Base-by-base conservation (phyloP, 2,329 filamentous ascomycete genomes). In the Colletotrichum sp. region DNA sequence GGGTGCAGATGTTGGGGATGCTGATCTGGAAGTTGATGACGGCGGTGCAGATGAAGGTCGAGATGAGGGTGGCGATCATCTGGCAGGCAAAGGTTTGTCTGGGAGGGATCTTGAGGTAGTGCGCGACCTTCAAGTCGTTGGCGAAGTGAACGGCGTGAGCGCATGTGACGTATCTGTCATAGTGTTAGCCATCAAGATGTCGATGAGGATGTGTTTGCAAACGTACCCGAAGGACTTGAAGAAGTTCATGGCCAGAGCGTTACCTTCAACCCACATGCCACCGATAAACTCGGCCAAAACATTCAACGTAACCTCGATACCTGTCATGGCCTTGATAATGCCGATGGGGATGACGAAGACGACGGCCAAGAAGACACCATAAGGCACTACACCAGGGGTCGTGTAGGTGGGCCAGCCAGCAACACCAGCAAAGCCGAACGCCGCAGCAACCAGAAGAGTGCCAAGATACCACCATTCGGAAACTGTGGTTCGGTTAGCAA, bases 21-120 rank as follows among this genome's bases (percentile, higher is more conserved):
- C 86, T 81, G 57, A 84, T 85, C 80, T 90, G 88, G 80, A 87
- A 88, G 77, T 87, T 87, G 27, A 76, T 76, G 2, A 90, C 86
- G 16, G 86, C 88, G 5, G 87, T 86, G 76, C 87, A 88, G 57
- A 90, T 86, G 61, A 91, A 84, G 2, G 87, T 90, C 64, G 88
- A 89, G 25, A 90, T 82, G 25, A 92, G 83, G 4, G 90, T 92
- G 39, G 90, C 90, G 12, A 89, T 83, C 80, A 92, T 90, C 81
- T 93, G 91, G 1, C 90, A 90, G 27, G 85, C 83, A 78, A 93
- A 93, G 5, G 91, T 90, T 34, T 91, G 87, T 13, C 89, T 87
- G 0, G 91, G 91, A 7, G 91, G 90, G 22, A 93, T 91, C 84
- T 92, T 92, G 83, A 90, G 87, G 81, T 92, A 92, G 77, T 89